Evolutionary conservation across 2,329 filamentous ascomycete genomes (phyloP), one percentile per base, ranked within the genome.

Genomic region (Neocatenulostroma microsporum): DNA sequence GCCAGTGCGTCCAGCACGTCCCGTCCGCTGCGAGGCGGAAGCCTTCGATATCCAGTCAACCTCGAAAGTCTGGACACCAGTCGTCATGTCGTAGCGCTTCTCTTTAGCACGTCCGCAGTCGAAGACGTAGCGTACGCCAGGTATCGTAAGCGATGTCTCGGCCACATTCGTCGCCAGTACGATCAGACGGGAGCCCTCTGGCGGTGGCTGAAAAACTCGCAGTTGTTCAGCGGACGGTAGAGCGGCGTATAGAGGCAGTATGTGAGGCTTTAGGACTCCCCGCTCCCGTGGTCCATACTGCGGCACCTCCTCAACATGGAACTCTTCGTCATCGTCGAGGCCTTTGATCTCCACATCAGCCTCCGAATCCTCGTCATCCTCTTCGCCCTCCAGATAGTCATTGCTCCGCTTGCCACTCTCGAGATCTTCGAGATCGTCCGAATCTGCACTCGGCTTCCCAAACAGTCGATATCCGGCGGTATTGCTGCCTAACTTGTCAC

Each of bases 11-110:
- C 93, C 91, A 39, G 91, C 91, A 72, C 91, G 85, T 64, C 91
- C 91, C 41, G 86, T 79, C 58, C 91, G 76, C 62, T 98, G 91
- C 47, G 80, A 84, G 6, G 91, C 89, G 58, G 86, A 94, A 19
- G 91, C 91, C 65, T 98, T 96, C 66, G 88, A 95, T 57, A 96
- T 93, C 86, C 89, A 98, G 26, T 83, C 82, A 36, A 98, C 77
- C 51, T 94, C 84, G 57, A 94, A 98, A 55, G 83, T 94, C 58
- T 98, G 91, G 1, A 98, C 89, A 3, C 89, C 89, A 7, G 84
- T 95, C 9, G 76, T 67, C n/a, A 77, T 73, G 56, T 96, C 84
- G 53, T 91, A 96, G 40, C 81, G 83, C 45, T 89, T 82, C 60
- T 95, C 88, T 61, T 98, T 98, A 23, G 84, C 82, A 33, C 93